These are phyloP conservation scores for Sungouiella thailandica DNA, from an alignment of 805 yeast species.

Conservation along the genomic window DNA sequence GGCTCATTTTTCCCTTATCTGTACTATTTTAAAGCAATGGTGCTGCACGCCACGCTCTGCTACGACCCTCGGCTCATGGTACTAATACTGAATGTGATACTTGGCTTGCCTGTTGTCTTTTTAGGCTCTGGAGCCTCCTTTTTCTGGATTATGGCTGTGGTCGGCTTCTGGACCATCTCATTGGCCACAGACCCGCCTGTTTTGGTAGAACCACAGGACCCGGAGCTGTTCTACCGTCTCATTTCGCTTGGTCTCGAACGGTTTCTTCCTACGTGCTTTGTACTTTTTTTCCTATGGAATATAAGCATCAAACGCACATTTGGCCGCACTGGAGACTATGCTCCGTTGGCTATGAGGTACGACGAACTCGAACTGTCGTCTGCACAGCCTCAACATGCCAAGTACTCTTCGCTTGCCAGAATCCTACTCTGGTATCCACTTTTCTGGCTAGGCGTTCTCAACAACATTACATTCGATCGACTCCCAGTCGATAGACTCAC, in stretches of 20 bases:
- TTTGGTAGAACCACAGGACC: conserved; percentile 47
- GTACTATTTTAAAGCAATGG: conserved; percentile 49
- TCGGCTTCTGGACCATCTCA: conserved; percentile 81
- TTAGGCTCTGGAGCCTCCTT: conserved; percentile 38
- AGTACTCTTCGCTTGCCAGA: conserved; percentile 37
- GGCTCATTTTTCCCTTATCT: conserved; percentile 73
- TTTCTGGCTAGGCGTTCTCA: conserved; percentile 80
- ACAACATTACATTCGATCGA: conserved; percentile 83
- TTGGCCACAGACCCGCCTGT: conserved; percentile 78
- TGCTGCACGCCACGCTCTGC: conserved; percentile 44
- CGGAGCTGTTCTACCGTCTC: conserved; percentile 52
- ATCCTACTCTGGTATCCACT: conserved; percentile 67
- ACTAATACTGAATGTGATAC: conserved; percentile 50
- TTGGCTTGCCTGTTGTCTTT: conserved; percentile 61
- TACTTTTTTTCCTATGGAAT: conserved; percentile 66
- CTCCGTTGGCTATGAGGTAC: background rate
- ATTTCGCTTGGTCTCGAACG: conserved; percentile 70
- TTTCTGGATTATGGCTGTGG: conserved; percentile 56
- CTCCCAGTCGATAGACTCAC: conserved; percentile 85
- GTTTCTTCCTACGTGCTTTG: conserved; percentile 68
- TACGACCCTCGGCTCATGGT: conserved; percentile 63
- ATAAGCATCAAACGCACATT: conserved; percentile 49
- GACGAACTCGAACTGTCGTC: background rate
- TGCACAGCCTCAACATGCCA: conserved; percentile 1
- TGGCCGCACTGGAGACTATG: background rate